phyloP scores from a whole-genome alignment of 2,329 filamentous ascomycete genomes.

The Arachnomyces sp. region DNA sequence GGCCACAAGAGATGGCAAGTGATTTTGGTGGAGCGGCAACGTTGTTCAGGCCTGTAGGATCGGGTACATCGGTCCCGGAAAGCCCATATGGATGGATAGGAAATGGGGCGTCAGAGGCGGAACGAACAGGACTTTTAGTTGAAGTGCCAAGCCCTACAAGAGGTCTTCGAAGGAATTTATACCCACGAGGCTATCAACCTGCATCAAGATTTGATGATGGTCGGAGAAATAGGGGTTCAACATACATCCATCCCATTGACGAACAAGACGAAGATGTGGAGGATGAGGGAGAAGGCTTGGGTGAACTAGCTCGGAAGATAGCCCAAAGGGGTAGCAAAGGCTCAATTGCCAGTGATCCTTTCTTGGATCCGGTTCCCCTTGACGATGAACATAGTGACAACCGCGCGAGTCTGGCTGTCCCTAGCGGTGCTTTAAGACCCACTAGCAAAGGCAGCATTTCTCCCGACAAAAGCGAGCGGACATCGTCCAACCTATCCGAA shows the following conservation, averaged over 20 bases:
- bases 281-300: conserved; percentile 8
- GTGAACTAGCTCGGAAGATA: conserved; percentile 8
- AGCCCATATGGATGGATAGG: conserved; percentile 19
- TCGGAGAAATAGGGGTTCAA: conserved; percentile 43
- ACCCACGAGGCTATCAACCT: conserved; percentile 32
- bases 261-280: conserved; percentile 54
- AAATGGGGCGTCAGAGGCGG: conserved; percentile 25
- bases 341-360: conserved; percentile 17
- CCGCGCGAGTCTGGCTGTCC: background rate
- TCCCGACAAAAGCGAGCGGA: conserved; percentile 48
- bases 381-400: conserved; percentile 11
- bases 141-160: conserved; percentile 34
- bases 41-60: background rate
- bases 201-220: conserved; percentile 42
- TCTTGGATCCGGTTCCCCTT: conserved; percentile 20
- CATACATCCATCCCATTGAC: conserved; percentile 56
- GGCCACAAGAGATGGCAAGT: conserved; percentile 32
- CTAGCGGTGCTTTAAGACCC: conserved; percentile 11
- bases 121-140: conserved; percentile 36
- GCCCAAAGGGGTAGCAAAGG: conserved; percentile 7
- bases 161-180: conserved; percentile 32
- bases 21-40: conserved; percentile 15
- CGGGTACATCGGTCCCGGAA: conserved; percentile 10
- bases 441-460: conserved; percentile 32
- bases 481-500: conserved; percentile 50